Evolutionary conservation across 352 stramenopile genomes (phyloP), one percentile per base, ranked within the genome.

Genomic region (Aphanomyces astaci): DNA sequence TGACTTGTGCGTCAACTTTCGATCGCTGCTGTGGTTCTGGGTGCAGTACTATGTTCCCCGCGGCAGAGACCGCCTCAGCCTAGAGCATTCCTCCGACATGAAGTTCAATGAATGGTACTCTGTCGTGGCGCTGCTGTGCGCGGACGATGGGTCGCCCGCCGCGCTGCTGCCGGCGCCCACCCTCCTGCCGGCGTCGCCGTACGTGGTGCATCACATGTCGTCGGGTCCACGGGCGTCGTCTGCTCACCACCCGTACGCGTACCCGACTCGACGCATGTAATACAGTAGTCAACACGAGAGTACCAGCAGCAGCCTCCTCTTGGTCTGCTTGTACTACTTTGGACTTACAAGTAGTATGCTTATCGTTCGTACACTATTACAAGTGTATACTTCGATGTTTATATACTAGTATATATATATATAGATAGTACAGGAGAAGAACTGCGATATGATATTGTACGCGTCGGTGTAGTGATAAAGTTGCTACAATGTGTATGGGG

Each of bases 21-120:
- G 94, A 15, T 78, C 89, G 3, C 78, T 98, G 32, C 71, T 98
- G 11, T 98, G 92, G 90, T 98, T 98, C 66, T 98, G 92, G 93
- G 86, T 94, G 32, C 87, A 98, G 75, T 98, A 98, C 73, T 98
- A 98, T 73, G 90, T 89, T 3, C 93, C 95, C 9, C 80, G 93
- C 52, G 94, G 94, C 9, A 82, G 94, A 39, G 96, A 98, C 73
- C 79, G 95, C 19, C 80, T 98, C 40, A 94, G 85, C 27, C 79
- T 98, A 4, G 95, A 98, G 72, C 96, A 97, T 73, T 98, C 92
- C 9, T 97, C 89, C 30, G 93, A 97, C 75, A 83, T 98, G 48
- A 81, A 87, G 60, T 98, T 98, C 66, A 79, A 90, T 52, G 92
- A 98, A 74, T 98, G 94, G 94, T 81, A 87, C 27, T 71, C 87